Conservation (phyloP, 2,329 filamentous ascomycete species). For the Talaromyces sp. region DNA sequence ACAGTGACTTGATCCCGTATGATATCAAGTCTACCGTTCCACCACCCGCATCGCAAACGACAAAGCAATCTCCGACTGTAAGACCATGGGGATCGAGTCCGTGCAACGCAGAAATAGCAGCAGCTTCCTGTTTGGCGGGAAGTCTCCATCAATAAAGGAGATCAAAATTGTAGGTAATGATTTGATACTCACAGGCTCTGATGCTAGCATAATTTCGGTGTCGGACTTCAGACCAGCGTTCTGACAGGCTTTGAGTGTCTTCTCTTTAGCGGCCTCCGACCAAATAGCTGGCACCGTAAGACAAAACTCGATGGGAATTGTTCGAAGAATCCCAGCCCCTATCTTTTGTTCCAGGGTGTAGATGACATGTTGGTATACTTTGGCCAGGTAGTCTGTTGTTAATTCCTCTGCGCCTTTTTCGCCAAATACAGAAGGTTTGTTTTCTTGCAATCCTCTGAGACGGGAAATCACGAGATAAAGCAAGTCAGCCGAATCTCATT, state of each 20-base stretch:
- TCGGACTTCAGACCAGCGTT: conserved; percentile 86
- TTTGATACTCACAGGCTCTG: background rate
- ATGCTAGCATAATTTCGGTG: background rate
- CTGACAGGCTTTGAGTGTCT: conserved; percentile 92
- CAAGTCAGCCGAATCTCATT: too few relatives aligned
- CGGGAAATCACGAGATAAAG: too few relatives aligned
- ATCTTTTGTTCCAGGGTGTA: conserved; percentile 92
- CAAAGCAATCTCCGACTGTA: conserved; percentile 90
- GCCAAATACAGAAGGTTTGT: background rate
- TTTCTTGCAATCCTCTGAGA: background rate
- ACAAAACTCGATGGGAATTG: conserved; percentile 97
- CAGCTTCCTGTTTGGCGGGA: conserved; percentile 92
- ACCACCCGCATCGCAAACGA: conserved; percentile 97
- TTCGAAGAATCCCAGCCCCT: conserved; percentile 93
- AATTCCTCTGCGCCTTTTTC: conserved; percentile 76
- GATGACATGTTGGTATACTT: conserved; percentile 93
- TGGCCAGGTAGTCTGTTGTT: conserved; percentile 96
- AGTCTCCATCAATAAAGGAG: background rate
- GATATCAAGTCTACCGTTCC: conserved; percentile 98
- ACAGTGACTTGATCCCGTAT: conserved; percentile 96
- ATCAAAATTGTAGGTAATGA: background rate
- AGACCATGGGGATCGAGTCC: conserved; percentile 93
- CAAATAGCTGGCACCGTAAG: conserved; percentile 96
- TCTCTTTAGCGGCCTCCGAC: conserved; percentile 98
- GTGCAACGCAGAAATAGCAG: conserved; percentile 76